phyloP scores from a whole-genome alignment of 805 yeast genomes.

The Hanseniaspora hatyaiensis region DNA sequence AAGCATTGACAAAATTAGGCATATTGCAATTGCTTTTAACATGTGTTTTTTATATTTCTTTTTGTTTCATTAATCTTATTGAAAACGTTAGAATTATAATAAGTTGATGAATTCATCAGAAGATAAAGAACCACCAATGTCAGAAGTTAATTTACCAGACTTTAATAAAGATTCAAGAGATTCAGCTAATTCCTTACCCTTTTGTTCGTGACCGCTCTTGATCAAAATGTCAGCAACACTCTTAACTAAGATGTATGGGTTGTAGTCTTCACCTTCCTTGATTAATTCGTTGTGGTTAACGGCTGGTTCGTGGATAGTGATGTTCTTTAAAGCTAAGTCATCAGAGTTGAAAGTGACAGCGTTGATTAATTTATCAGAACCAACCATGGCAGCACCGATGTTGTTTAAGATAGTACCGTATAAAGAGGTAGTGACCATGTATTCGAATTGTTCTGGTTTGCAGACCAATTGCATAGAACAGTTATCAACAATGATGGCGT shows the following conservation, averaged over 20 bases:
- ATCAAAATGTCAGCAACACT: constrained; percentile 13
- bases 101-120: constrained; percentile 16
- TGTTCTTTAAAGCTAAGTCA: constrained; percentile 13
- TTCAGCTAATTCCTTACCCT: constrained; percentile 15
- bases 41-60: too few species aligned
- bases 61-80: too few species aligned
- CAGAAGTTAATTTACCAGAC: constrained; percentile 14
- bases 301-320: constrained; percentile 16
- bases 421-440: constrained; percentile 92
- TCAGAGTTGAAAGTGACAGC: constrained; percentile 15
- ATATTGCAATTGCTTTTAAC: too few species aligned
- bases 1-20: too few species aligned
- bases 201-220: constrained; percentile 14
- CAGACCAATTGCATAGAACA: constrained; percentile 99
- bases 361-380: constrained; percentile 15
- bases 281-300: constrained; percentile 14
- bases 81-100: constrained; percentile 8
- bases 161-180: constrained; percentile 5
- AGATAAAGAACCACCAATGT: constrained; percentile 15
- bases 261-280: constrained; percentile 9
- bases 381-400: constrained; percentile 77
- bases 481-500: constrained; percentile 94
- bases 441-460: constrained; percentile 95
- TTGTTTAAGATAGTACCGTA: constrained; percentile 95
- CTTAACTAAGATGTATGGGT: constrained; percentile 15